Percentiles rank a stretch among this genome's conserved stretches.
phyloP scores from a whole-genome alignment of 352 stramenopile genomes.

The Pythium sukuiense region DNA sequence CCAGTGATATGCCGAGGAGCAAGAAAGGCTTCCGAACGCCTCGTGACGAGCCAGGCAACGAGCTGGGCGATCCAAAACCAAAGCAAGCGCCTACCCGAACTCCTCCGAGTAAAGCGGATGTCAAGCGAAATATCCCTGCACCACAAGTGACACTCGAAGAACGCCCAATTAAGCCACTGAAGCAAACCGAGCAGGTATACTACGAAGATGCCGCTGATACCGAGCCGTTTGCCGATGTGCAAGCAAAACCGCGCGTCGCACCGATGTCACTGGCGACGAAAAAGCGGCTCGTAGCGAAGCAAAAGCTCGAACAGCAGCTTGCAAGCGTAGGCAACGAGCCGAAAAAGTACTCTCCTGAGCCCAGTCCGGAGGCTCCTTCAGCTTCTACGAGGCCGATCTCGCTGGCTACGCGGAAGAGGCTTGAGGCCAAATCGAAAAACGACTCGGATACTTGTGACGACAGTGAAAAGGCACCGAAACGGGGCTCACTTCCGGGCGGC shows the following conservation, averaged over 20 bases:
- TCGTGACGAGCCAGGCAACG: neutral
- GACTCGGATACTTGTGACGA: neutral
- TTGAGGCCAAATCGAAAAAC: slow-evolving; percentile 1
- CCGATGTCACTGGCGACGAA: slow-evolving; percentile 46
- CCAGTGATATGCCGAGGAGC: neutral
- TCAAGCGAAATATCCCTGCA: neutral
- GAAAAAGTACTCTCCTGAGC: neutral
- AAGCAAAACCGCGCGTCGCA: slow-evolving; percentile 7
- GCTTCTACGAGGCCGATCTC: neutral
- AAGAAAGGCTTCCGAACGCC: neutral
- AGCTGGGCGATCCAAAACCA: neutral
- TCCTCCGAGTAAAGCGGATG: neutral
- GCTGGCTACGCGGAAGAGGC: slow-evolving; percentile 14
- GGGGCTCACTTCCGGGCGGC: slow-evolving; percentile 1
- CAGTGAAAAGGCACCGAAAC: slow-evolving; percentile 7
- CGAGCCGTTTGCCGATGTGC: neutral
- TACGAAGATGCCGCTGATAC: slow-evolving; percentile 9
- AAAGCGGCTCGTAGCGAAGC: slow-evolving; percentile 68
- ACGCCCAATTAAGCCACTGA: slow-evolving; percentile 42
- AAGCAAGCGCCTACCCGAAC: neutral
- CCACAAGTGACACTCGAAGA: slow-evolving; percentile 26
- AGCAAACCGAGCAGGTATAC: neutral
- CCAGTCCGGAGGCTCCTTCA: neutral
- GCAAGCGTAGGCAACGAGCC: neutral
- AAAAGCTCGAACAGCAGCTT: slow-evolving; percentile 35